Evolutionary conservation across 495 filamentous ascomycete species (phyloP), one percentile per base, ranked within the genome.

Genomic region (Penicillium manginii): DNA sequence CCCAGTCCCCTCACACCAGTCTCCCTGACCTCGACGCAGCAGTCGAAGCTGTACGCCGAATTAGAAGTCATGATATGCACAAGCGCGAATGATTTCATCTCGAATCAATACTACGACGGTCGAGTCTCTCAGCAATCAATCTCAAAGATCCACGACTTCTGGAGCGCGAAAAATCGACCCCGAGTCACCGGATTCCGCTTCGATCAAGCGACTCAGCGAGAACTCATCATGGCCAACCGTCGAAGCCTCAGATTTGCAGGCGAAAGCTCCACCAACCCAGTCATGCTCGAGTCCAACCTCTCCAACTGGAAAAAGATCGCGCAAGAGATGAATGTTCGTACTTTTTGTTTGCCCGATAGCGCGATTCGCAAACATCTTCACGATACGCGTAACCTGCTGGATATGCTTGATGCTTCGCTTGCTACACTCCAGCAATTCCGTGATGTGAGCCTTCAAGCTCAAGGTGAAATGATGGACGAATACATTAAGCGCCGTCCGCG

Each of bases 181-280:
- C 72, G 72, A 26, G 83, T 86, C 3, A 67, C 75, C 9, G 79
- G 86, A 52, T 86, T 86, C 65, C 76, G 78, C 57, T 86, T 81
- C 57, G 82, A 85, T 60, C 82, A 84, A 57, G 68, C 66, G 8
- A 85, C 81, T 5, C 84, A 87, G 63, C 72, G 77, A 14, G 75
- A 81, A 5, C 65, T 87, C 14, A 78, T 87, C 51, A 46, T 70
- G 4, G 67, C 67, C 33, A 86, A 87, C 61, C 69, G 82, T 39
- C 73, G 75, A 9, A 76, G 55, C 14, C 70, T 86, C 51, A 66
- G 74, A 33, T 84, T 86, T 66, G 68, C 76, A 42, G 82, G 81
- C 5, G 57, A 69, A 9, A 66, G 69, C 45, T 72, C 75, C 7
- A 67, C 69, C 10, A 60, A 54, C 18, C 58, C 72, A 3, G 57